Percentiles rank a stretch among this genome's conserved stretches.
These are phyloP conservation scores for Cicer yamashitae DNA, from an alignment of 306 rosid species.

Conservation along the genomic window DNA sequence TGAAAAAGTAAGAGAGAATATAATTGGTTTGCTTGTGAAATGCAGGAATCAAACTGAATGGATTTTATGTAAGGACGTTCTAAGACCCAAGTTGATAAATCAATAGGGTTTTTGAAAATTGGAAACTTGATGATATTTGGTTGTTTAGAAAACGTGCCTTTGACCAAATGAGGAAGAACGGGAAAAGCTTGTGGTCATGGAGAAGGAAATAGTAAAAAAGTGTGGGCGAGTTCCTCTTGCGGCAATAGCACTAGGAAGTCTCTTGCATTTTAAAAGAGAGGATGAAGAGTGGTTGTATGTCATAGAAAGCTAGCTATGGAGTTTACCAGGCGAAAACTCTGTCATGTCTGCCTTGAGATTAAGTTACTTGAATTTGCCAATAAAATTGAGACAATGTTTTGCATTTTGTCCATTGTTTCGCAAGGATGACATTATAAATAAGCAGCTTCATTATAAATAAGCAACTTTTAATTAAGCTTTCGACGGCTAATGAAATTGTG, in stretches of 20 bases:
- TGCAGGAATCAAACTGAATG: too few relatives aligned
- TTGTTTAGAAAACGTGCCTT: too few relatives aligned
- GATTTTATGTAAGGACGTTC: too few relatives aligned
- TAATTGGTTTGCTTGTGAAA: too few relatives aligned
- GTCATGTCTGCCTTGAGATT: slow-evolving; percentile 16
- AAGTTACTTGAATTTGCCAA: not conserved
- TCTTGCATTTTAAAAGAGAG: too few relatives aligned
- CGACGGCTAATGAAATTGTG: not conserved
- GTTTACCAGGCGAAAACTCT: slow-evolving; percentile 12
- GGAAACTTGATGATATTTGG: too few relatives aligned
- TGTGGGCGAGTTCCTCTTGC: not conserved
- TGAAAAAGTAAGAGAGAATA: too few relatives aligned
- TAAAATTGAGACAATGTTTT: slow-evolving; percentile 32
- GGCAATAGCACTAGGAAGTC: too few relatives aligned
- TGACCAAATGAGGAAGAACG: too few relatives aligned
- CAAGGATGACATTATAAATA: not conserved
- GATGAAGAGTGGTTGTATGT: slow-evolving; percentile 16
- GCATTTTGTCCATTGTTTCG: slow-evolving; percentile 5
- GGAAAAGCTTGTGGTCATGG: not conserved
- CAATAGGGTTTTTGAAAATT: too few relatives aligned
- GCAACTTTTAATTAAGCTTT: slow-evolving; percentile 21
- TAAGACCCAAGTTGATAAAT: too few relatives aligned
- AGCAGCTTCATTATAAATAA: too few relatives aligned
- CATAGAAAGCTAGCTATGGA: slow-evolving; percentile 27
- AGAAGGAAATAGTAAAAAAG: slow-evolving; percentile 17